Conservation (phyloP, 805 yeast genomes). For the Cyberlindnera japonica region DNA sequence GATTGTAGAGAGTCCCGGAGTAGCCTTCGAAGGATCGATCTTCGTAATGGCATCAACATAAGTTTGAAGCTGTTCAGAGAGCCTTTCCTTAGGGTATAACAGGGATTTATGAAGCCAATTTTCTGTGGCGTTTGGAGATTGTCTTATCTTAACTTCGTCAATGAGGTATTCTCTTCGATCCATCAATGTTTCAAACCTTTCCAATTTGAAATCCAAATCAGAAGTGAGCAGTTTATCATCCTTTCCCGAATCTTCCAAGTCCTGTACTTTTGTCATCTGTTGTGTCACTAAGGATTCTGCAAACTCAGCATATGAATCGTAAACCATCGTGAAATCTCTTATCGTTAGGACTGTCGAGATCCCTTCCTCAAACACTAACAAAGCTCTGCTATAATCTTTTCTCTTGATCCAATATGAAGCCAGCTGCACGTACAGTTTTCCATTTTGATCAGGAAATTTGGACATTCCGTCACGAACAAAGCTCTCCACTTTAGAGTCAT, state of each 20-base stretch:
- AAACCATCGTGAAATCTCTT: constrained; percentile 59
- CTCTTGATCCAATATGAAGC: constrained; percentile 45
- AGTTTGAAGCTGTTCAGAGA: constrained; percentile 45
- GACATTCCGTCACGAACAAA: constrained; percentile 34
- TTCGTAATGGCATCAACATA: constrained; percentile 62
- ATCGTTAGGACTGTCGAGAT: constrained; percentile 45
- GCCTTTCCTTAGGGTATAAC: constrained; percentile 37
- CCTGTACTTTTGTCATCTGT: constrained; percentile 10
- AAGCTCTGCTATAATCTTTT: constrained; percentile 34
- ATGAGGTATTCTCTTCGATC: constrained; percentile 53
- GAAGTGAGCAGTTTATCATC: constrained; percentile 19
- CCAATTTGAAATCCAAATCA: constrained; percentile 43
- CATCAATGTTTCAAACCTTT: constrained; percentile 50
- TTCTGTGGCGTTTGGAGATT: constrained; percentile 55
- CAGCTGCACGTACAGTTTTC: constrained; percentile 43
- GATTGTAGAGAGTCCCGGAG: constrained; percentile 47
- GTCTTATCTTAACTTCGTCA: constrained; percentile 65
- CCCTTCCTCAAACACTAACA: constrained; percentile 46
- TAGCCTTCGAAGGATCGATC: constrained; percentile 56
- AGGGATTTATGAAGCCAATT: constrained; percentile 67
- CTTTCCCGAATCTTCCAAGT: constrained; percentile 16
- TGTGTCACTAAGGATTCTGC: constrained; percentile 46
- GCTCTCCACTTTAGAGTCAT: constrained; percentile 30
- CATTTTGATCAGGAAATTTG: constrained; percentile 58
- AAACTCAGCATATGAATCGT: constrained; percentile 58